Conservation (phyloP, 805 yeast genomes). For the Monosporozyma solicola region DNA sequence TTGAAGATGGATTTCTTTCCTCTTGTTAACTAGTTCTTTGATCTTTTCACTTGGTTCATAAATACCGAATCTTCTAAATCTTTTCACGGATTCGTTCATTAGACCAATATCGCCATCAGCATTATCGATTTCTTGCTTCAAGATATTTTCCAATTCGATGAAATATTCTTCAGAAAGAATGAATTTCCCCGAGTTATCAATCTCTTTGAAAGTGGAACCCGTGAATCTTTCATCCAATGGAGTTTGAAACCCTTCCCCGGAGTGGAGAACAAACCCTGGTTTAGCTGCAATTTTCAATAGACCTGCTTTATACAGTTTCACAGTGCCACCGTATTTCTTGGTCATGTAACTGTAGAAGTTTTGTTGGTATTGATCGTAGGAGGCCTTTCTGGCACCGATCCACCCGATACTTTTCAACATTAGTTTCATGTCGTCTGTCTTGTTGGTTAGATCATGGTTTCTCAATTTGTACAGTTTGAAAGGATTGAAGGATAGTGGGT, state of each 20-base stretch:
- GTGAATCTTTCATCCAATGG: slow-evolving; percentile 36
- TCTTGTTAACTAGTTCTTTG: slow-evolving; percentile 17
- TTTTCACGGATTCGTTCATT: slow-evolving; percentile 39
- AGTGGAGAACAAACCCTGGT: slow-evolving; percentile 54
- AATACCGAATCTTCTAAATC: slow-evolving; percentile 62
- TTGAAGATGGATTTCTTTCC: slow-evolving; percentile 19
- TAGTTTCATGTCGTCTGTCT: slow-evolving; percentile 28
- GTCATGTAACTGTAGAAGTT: slow-evolving; percentile 56
- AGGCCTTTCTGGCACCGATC: slow-evolving; percentile 83
- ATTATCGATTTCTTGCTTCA: slow-evolving; percentile 32
- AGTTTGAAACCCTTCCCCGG: slow-evolving; percentile 78
- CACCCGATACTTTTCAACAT: slow-evolving; percentile 67
- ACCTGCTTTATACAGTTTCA: slow-evolving; percentile 70
- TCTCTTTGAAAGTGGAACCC: slow-evolving; percentile 31
- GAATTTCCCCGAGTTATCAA: slow-evolving; percentile 36
- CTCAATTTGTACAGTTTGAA: slow-evolving; percentile 25
- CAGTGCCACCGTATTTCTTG: slow-evolving; percentile 62
- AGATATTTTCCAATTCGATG: slow-evolving; percentile 41
- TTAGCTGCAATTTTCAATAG: slow-evolving; percentile 47
- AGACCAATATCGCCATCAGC: slow-evolving; percentile 32
- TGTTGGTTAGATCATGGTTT: slow-evolving; percentile 20
- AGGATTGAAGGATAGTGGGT: slow-evolving; percentile 56
- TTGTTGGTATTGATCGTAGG: slow-evolving; percentile 61
- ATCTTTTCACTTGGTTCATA: slow-evolving; percentile 37
- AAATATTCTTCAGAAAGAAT: slow-evolving; percentile 48